Percentiles rank a stretch among this genome's conserved stretches.
Evolutionary conservation across 1,139 yeast genomes (phyloP).

Genomic region (Hansenula sp.): DNA sequence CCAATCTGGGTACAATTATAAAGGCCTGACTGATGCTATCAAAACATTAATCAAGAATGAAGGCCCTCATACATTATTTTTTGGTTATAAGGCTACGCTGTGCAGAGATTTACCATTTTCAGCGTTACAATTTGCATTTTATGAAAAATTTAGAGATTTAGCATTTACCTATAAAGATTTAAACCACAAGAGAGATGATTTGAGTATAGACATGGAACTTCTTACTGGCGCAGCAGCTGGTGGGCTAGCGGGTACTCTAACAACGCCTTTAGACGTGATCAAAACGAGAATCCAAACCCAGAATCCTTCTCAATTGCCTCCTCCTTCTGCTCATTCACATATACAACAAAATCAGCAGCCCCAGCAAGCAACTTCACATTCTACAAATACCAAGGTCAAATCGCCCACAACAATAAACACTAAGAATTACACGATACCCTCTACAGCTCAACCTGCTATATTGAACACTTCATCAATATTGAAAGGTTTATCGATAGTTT

Average conservation of each 20-base stretch:
- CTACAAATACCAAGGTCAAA: constrained; percentile 5
- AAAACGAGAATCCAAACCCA: constrained; percentile 92
- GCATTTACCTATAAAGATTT: constrained; percentile 35
- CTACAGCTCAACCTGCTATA: constrained; percentile 27
- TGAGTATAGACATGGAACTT: constrained; percentile 62
- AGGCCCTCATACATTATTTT: constrained; percentile 73
- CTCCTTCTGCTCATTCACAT: constrained; percentile 1
- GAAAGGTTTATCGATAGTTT: constrained; percentile 63
- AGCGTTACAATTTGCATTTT: constrained; percentile 93
- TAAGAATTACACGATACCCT: constrained; percentile 14
- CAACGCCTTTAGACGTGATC: constrained; percentile 88
- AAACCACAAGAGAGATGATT: constrained; percentile 30
- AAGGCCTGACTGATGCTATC: constrained; percentile 66
- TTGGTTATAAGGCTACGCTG: constrained; percentile 91
- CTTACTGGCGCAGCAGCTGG: constrained; percentile 96
- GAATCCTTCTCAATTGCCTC: constrained; percentile 14
- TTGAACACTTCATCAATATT: constrained; percentile 52
- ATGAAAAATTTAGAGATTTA: constrained; percentile 72
- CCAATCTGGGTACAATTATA: constrained; percentile 82
- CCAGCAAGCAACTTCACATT: constrained; percentile 10
- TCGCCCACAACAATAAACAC: constrained; percentile 8
- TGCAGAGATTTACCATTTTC: constrained; percentile 92
- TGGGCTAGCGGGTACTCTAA: constrained; percentile 83
- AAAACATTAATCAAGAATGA: constrained; percentile 59
- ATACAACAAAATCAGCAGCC: constrained; percentile 11